Base-by-base conservation (phyloP, 1,284 basidiomycete genomes). In the Takashimella tepidaria region DNA sequence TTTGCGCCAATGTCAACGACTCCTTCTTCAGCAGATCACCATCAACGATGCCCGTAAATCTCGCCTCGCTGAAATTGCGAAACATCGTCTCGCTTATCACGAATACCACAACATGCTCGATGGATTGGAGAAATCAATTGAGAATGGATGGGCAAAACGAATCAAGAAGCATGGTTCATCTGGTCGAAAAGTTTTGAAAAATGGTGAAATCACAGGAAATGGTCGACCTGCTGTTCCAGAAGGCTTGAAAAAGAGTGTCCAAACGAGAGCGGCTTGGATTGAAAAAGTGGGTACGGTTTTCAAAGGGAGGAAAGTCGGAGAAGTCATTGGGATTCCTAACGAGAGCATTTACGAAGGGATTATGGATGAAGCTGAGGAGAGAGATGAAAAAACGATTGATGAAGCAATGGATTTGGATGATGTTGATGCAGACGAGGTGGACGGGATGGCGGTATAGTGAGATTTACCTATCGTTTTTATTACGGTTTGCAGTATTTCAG, bases 11-110 rank as follows among this genome's bases (percentile, higher is more conserved):
- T 89, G 89, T 25, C 93, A 98, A 72, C 79, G 81, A n/a, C 83
- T 89, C 60, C 80, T 98, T 3, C 83, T 86, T 4, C 79, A 78
- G 5, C 88, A 96, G 51, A 80, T 87, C 1, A 81, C 84, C 6
- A 80, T 84, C 55, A 98, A 98, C 78, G 89, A 90, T 64, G 82
- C 83, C 11, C 87, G 93, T 22, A 89, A 88, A 68, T 76, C 76
- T 22, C 84, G 88, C 0, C 80, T 98, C 1, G 82, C 81, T 20
- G 78, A 80, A 19, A 82, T 92, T 56, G 91, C 91, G n/a, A 84
- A 85, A 59, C 88, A 91, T 63, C 83, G 92, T 19, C 81, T 98
- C 45, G 92, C 86, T 3, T 90, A 89, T 70, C 88, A 91, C 68
- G 91, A 95, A 66, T 95, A 92, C 74, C 76, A 88, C 57, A 84